Evolutionary conservation across 495 filamentous ascomycete species (phyloP).

Genomic region (Talaromyces liani): DNA sequence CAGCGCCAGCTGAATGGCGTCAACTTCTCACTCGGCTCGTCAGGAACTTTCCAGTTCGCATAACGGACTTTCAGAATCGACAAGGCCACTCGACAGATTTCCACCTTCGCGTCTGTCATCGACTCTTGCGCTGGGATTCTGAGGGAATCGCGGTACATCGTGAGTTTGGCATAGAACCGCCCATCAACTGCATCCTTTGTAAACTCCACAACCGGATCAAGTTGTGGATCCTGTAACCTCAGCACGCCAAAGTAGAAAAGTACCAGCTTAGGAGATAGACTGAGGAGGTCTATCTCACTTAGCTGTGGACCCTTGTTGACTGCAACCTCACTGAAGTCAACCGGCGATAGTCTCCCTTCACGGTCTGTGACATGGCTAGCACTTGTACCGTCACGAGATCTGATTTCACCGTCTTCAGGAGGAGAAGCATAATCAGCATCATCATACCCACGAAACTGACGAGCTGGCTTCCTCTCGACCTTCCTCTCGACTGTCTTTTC

Average conservation of each 20-base stretch:
- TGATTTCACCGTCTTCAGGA: neutral
- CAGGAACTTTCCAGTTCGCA: constrained; percentile 21
- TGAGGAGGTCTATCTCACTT: constrained; percentile 2
- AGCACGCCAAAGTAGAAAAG: constrained; percentile 30
- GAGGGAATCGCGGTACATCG: constrained; percentile 28
- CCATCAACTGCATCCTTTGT: constrained; percentile 9
- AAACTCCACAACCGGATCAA: constrained; percentile 22
- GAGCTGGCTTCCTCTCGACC: neutral
- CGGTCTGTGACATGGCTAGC: neutral
- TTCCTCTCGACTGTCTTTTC: neutral
- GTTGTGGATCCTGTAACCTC: neutral
- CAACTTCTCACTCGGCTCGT: constrained; percentile 15
- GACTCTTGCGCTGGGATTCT: constrained; percentile 8
- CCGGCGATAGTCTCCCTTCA: neutral
- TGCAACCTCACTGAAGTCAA: neutral
- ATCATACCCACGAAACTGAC: neutral
- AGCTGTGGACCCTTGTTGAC: neutral
- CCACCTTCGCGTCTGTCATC: constrained; percentile 16
- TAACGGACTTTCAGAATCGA: constrained; percentile 14
- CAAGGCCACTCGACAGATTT: constrained; percentile 22
- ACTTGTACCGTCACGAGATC: neutral
- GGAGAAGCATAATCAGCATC: neutral
- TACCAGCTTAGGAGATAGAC: constrained; percentile 13
- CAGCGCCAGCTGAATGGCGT: constrained; percentile 21
- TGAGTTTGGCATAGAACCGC: constrained; percentile 20